Base-by-base conservation (phyloP, 2,329 filamentous ascomycete species). In the Gremmenia infestans region DNA sequence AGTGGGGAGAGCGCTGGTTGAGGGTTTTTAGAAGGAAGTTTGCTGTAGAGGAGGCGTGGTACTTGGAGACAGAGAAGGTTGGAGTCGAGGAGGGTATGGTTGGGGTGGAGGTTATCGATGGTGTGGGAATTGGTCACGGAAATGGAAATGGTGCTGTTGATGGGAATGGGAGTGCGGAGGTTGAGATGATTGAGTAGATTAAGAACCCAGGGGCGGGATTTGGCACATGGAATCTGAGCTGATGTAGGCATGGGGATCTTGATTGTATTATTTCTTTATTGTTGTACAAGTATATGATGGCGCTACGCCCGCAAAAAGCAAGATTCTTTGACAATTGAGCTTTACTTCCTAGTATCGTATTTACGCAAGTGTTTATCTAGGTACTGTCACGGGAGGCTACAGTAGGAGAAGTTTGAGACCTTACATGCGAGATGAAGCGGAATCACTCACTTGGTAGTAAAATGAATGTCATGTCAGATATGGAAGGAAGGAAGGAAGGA, bases 1-100 rank as follows among this genome's bases (percentile, higher is more conserved):
- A 82, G 50, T 97, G 94, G 94, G 92, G 88, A 0, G 81, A 83
- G 68, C 82, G 91, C 48, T 99, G 94, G 94, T 76, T 90, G 60
- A 81, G 90, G 35, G 91, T 94, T 1, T 97, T 96, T 72, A 78
- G 85, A 66, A 80, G 94, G 45, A 88, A 91, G 72, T 82, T 83
- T 14, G 89, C 89, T 2, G 89, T 97, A 14, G 92, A 97, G 74
- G 91, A 97, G 73, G 81, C 88, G 0, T 83, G 81, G 67, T 67
- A 78, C 50, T 55, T 72, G 8, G 75, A 77, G 62, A 69, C 70
- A 3, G 68, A 57, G 50, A 72, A 70, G 63, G 59, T 59, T 23
- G 51, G 52, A 48, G 48, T 59, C 11, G 52, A 56, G 28, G 60
- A 56, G 14, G 50, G 53, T 59, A 53, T 28, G 19, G 50, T 51